Evolutionary conservation across 495 filamentous ascomycete species (phyloP).

Genomic region (Daldinia vernicosa): DNA sequence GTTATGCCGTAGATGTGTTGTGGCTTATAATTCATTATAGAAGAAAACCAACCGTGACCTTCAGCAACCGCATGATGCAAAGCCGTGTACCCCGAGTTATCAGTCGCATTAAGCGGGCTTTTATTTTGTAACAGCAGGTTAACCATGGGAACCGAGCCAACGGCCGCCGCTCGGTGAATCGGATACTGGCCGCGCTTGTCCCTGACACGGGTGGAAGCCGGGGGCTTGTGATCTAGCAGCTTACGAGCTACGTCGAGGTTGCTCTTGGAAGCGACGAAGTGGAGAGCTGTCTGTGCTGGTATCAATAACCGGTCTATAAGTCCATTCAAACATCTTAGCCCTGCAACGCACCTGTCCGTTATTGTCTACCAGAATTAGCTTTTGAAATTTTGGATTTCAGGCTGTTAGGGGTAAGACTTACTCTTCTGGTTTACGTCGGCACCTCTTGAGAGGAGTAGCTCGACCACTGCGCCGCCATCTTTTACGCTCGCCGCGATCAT

Average conservation of each 20-base stretch:
- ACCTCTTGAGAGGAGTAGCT: constrained; percentile 79
- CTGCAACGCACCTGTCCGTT: constrained; percentile 63
- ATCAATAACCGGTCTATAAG: background rate
- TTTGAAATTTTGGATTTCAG: constrained; percentile 4
- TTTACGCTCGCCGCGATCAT: constrained; percentile 91
- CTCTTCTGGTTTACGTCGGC: constrained; percentile 87
- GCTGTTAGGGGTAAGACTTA: constrained; percentile 39
- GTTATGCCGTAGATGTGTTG: background rate
- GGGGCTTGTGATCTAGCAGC: constrained; percentile 72
- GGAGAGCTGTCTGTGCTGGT: constrained; percentile 75
- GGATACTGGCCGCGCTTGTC: constrained; percentile 86
- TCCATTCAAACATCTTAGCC: background rate
- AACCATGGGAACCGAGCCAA: constrained; percentile 84
- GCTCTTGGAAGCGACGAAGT: constrained; percentile 90
- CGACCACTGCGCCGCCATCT: constrained; percentile 72
- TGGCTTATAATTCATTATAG: background rate
- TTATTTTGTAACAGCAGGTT: constrained; percentile 79
- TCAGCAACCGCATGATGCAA: constrained; percentile 95
- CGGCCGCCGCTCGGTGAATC: constrained; percentile 89
- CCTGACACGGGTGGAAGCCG: constrained; percentile 81
- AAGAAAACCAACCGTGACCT: constrained; percentile 71
- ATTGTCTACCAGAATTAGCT: constrained; percentile 48
- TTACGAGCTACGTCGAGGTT: constrained; percentile 82
- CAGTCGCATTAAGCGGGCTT: constrained; percentile 88
- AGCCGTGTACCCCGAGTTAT: constrained; percentile 82